A percentile compares a stretch with the other conserved stretches of the same genome.
Evolutionary conservation across 805 yeast genomes (phyloP).

Genomic region (Ogataea polymorpha): DNA sequence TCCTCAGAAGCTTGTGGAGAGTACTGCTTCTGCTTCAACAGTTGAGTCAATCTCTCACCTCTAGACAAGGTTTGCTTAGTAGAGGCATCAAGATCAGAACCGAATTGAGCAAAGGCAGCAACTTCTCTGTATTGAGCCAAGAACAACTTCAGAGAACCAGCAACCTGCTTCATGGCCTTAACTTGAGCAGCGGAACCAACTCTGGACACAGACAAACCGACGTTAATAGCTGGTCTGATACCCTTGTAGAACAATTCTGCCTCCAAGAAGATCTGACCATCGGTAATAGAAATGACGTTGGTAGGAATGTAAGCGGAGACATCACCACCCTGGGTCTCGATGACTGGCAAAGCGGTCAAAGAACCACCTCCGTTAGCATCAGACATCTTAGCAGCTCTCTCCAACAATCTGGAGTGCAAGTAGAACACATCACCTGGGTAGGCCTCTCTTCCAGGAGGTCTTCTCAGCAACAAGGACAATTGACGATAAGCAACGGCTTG

Average conservation of each 20-base stretch:
- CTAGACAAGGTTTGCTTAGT: slow-evolving; percentile 98
- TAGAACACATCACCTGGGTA: slow-evolving; percentile 97
- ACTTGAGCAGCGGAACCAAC: slow-evolving; percentile 99
- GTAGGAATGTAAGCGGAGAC: slow-evolving; percentile 97
- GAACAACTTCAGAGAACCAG: slow-evolving; percentile 99
- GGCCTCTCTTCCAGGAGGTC: slow-evolving; percentile 97
- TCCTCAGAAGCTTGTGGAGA: slow-evolving; percentile 97
- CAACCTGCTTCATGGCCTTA: slow-evolving; percentile 99
- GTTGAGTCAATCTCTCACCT: slow-evolving; percentile 99
- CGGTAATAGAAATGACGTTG: slow-evolving; percentile 95
- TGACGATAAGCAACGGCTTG: slow-evolving; percentile 99
- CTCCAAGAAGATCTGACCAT: slow-evolving; percentile 98
- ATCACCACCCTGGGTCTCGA: slow-evolving; percentile 99
- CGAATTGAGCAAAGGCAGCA: slow-evolving; percentile 99
- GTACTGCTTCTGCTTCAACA: slow-evolving; percentile 97
- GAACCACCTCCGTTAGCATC: slow-evolving; percentile 89
- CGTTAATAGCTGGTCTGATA: slow-evolving; percentile 99
- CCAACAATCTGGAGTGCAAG: slow-evolving; percentile 91
- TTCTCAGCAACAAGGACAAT: slow-evolving; percentile 93
- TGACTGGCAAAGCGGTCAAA: slow-evolving; percentile 92
- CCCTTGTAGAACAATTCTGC: slow-evolving; percentile 99
- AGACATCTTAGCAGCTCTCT: slow-evolving; percentile 97
- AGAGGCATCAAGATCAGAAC: slow-evolving; percentile 99
- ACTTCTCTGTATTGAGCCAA: slow-evolving; percentile 99
- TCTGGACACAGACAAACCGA: slow-evolving; percentile 99